A percentile compares a stretch with the other conserved stretches of the same genome.
These are phyloP conservation scores for Peronospora belbahrii DNA, from an alignment of 352 stramenopile species.

Conservation along the genomic window DNA sequence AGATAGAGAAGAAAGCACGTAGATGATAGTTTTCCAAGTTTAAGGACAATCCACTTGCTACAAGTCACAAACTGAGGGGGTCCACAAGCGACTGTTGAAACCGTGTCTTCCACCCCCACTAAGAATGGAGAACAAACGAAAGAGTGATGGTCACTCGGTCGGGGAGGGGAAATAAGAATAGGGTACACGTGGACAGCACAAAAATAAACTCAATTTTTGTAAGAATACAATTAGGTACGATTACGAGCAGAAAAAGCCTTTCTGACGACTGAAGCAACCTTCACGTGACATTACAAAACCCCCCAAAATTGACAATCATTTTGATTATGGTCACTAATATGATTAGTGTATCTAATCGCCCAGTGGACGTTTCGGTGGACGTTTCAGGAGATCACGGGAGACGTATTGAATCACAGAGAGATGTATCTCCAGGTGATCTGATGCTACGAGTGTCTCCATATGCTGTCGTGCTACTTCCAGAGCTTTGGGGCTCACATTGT, in stretches of 20 bases:
- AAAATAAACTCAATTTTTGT: constrained; percentile 1
- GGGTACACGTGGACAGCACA: no score
- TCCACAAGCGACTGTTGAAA: constrained; percentile 18
- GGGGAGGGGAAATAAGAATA: constrained; percentile 11
- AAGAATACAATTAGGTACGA: constrained; percentile 7
- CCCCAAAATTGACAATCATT: neutral
- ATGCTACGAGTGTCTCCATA: constrained; percentile 22
- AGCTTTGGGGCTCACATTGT: constrained; percentile 53
- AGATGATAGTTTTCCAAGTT: constrained; percentile 31
- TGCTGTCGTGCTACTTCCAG: constrained; percentile 39
- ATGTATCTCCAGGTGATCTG: constrained; percentile 24
- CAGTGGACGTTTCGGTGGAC: no score
- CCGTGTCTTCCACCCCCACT: constrained; percentile 9
- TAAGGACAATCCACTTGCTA: constrained; percentile 3
- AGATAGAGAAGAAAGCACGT: constrained; percentile 7
- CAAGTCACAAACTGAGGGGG: constrained; percentile 12
- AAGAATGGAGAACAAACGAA: constrained; percentile 5
- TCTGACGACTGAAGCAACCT: constrained; percentile 7
- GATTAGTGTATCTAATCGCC: no score
- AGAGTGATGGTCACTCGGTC: constrained; percentile 30
- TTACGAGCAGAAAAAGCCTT: no score
- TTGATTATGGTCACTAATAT: constrained; percentile 12
- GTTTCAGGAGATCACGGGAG: constrained; percentile 32
- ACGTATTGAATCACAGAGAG: constrained; percentile 20
- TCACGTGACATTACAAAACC: constrained; percentile 7